Evolutionary conservation across 352 stramenopile genomes (phyloP).

Genomic region (Phytophthora sojae): DNA sequence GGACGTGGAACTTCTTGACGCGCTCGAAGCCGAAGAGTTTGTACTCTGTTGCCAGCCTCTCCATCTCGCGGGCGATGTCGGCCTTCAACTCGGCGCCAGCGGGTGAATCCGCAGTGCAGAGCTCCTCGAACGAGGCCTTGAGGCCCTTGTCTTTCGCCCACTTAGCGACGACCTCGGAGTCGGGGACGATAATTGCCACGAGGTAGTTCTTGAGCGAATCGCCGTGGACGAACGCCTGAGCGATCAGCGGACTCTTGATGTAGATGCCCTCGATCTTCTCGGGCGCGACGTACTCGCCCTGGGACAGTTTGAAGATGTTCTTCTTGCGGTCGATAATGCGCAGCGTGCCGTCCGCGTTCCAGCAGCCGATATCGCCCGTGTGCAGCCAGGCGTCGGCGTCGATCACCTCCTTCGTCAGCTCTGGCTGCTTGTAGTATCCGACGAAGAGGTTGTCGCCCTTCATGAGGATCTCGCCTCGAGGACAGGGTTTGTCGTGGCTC

Average conservation of each 20-base stretch:
- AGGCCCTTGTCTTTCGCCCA: constrained; percentile 69
- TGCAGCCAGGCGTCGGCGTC: constrained; percentile 95
- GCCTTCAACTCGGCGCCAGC: constrained; percentile 34
- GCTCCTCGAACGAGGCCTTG: constrained; percentile 31
- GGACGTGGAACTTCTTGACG: constrained; percentile 87
- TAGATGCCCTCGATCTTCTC: constrained; percentile 98
- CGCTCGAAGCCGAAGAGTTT: constrained; percentile 94
- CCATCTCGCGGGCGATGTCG: constrained; percentile 82
- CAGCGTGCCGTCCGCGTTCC: constrained; percentile 92
- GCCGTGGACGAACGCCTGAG: constrained; percentile 95
- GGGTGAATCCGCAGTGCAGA: constrained; percentile 11
- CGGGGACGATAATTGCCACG: constrained; percentile 94
- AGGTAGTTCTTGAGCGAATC: constrained; percentile 94
- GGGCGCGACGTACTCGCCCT: constrained; percentile 96
- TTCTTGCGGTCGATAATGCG: constrained; percentile 92
- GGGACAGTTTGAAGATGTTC: constrained; percentile 94
- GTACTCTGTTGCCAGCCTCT: constrained; percentile 57
- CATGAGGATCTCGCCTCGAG: constrained; percentile 89
- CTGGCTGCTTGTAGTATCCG: constrained; percentile 95
- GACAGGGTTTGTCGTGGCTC: constrained; percentile 48
- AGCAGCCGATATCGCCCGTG: constrained; percentile 96
- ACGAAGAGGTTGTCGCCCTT: constrained; percentile 82
- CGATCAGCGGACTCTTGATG: constrained; percentile 89
- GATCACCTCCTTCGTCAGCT: constrained; percentile 91
- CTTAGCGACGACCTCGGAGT: constrained; percentile 85